phyloP scores from a whole-genome alignment of 1,284 basidiomycete genomes.

The Ceratobasidium sp. region DNA sequence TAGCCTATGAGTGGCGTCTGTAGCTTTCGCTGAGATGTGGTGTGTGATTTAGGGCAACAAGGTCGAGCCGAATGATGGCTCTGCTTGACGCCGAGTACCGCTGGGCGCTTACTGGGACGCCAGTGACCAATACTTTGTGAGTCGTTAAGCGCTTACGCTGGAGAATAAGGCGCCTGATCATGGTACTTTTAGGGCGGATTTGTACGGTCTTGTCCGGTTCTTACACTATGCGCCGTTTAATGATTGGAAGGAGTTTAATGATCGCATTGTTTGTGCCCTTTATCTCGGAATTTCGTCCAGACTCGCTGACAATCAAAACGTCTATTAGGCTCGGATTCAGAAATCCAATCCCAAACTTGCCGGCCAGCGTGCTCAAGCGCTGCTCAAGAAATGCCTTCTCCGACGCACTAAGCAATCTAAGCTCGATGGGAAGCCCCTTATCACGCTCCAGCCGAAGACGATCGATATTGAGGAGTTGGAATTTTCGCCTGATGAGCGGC shows the following conservation, averaged over 20 bases:
- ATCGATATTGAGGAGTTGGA: constrained; percentile 69
- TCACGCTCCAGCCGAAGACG: constrained; percentile 71
- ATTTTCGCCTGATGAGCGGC: constrained; percentile 73
- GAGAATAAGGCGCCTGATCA: neutral
- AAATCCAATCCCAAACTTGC: constrained; percentile 68
- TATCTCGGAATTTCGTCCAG: neutral
- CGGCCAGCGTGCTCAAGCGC: constrained; percentile 67
- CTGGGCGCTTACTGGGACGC: constrained; percentile 80
- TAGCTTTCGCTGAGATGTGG: constrained; percentile 18
- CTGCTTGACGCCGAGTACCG: constrained; percentile 71
- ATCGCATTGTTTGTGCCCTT: constrained; percentile 63
- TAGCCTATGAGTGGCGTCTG: neutral
- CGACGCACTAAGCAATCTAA: constrained; percentile 73
- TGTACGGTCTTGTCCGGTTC: constrained; percentile 72
- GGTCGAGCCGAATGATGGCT: constrained; percentile 70
- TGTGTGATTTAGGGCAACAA: constrained; percentile 63
- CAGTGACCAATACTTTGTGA: constrained; percentile 76
- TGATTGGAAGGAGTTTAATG: constrained; percentile 73
- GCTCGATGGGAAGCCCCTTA: constrained; percentile 70
- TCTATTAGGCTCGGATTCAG: constrained; percentile 66
- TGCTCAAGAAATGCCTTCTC: constrained; percentile 71
- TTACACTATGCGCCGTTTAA: constrained; percentile 72
- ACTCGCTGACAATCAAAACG: neutral
- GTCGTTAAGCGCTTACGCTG: constrained; percentile 48
- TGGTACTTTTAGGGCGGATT: constrained; percentile 65